phyloP scores from a whole-genome alignment of 208 protist genomes.

The Borovskyia barvae region DNA sequence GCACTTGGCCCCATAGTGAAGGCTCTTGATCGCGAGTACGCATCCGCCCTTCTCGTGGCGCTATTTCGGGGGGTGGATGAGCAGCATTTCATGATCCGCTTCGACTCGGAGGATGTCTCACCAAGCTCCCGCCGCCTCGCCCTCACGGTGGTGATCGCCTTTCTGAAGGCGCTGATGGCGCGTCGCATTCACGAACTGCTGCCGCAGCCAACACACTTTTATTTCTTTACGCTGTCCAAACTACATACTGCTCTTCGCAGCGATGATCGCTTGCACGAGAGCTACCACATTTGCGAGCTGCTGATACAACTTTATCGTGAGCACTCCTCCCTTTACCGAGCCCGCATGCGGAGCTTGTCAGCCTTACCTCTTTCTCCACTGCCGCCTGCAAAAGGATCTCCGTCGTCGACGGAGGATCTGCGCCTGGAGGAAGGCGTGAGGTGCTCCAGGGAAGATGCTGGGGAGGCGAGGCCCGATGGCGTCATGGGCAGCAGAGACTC shows the following conservation, averaged over 20 bases:
- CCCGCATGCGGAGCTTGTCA: slow-evolving; percentile 1
- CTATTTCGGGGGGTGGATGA: slow-evolving; percentile 64
- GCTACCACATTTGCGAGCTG: slow-evolving; percentile 57
- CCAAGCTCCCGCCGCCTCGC: slow-evolving; percentile 8
- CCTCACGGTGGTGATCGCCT: slow-evolving; percentile 49
- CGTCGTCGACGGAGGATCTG: not conserved
- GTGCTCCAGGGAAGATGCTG: too few species aligned
- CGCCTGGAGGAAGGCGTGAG: too few species aligned
- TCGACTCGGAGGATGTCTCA: slow-evolving; percentile 20
- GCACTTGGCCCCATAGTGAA: slow-evolving; percentile 41
- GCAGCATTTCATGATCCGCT: slow-evolving; percentile 49
- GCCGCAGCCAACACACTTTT: slow-evolving; percentile 42
- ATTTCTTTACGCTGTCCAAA: slow-evolving; percentile 63
- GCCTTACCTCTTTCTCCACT: not conserved
- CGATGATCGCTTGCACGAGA: slow-evolving; percentile 46
- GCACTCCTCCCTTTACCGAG: slow-evolving; percentile 35
- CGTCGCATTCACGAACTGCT: slow-evolving; percentile 37
- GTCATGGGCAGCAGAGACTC: too few species aligned
- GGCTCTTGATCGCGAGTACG: slow-evolving; percentile 34
- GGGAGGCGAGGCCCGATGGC: too few species aligned
- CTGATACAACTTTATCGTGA: slow-evolving; percentile 56
- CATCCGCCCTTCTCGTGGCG: slow-evolving; percentile 40
- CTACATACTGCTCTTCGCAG: slow-evolving; percentile 60
- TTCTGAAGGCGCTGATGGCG: slow-evolving; percentile 69
- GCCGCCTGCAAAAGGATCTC: not conserved